Percentiles rank a stretch among this genome's conserved stretches.
phyloP scores from a whole-genome alignment of 2,329 filamentous ascomycete genomes.

The Trichocomaceae sp. region DNA sequence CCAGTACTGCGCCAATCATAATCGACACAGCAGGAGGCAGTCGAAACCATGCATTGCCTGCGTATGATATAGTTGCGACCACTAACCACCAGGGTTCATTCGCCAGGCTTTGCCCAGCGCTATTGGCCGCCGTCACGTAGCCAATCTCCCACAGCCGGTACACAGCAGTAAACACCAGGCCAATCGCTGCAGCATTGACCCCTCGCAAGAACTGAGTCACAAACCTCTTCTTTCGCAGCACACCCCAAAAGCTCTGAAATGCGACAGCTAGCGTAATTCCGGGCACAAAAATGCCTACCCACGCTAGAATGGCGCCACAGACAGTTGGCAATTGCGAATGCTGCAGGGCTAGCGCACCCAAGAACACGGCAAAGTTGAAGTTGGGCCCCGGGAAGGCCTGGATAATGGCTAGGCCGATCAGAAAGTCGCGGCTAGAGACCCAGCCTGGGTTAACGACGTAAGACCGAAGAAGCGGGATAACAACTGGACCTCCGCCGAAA shows the following conservation, averaged over 20 bases:
- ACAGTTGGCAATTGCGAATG: slow-evolving; percentile 25
- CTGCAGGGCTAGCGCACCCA: slow-evolving; percentile 46
- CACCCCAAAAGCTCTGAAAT: slow-evolving; percentile 48
- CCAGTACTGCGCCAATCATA: slow-evolving; percentile 42
- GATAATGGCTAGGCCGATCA: slow-evolving; percentile 65
- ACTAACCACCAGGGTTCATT: slow-evolving; percentile 60
- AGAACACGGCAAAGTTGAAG: slow-evolving; percentile 49
- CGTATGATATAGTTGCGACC: slow-evolving; percentile 47
- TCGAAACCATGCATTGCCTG: slow-evolving; percentile 44
- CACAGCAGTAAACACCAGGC: slow-evolving; percentile 58
- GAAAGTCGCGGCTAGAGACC: slow-evolving; percentile 64
- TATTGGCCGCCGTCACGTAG: slow-evolving; percentile 46
- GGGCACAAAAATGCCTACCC: slow-evolving; percentile 39
- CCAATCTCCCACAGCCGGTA: slow-evolving; percentile 59
- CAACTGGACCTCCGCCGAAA: slow-evolving; percentile 59
- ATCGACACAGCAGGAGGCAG: slow-evolving; percentile 41
- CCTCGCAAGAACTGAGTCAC: slow-evolving; percentile 48
- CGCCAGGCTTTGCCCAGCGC: slow-evolving; percentile 47
- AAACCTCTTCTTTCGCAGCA: slow-evolving; percentile 39
- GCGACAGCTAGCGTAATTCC: slow-evolving; percentile 30
- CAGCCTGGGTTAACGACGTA: slow-evolving; percentile 60
- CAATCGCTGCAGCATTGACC: slow-evolving; percentile 57
- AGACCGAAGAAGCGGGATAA: slow-evolving; percentile 57
- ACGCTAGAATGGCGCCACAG: slow-evolving; percentile 48
- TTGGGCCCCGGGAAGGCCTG: slow-evolving; percentile 61